Conservation (phyloP, 345 rosid species). For the Sapria himalayana region DNA sequence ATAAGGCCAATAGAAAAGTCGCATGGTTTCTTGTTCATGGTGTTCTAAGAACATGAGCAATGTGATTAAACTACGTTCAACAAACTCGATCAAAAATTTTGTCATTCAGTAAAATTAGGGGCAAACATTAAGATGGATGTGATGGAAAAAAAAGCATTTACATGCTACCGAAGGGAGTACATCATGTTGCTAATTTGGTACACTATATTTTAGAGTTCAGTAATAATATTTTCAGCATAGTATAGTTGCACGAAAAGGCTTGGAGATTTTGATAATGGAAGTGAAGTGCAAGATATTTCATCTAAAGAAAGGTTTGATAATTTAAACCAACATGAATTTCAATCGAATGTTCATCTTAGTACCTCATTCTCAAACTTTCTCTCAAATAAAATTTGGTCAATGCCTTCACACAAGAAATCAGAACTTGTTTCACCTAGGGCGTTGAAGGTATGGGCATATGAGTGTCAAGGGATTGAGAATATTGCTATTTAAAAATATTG, state of each 20-base stretch:
- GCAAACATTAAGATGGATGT: neutral
- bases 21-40: too few species aligned
- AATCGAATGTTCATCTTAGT: too few species aligned
- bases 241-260: neutral
- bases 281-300: neutral
- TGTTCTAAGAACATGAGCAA: too few species aligned
- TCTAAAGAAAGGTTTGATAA: neutral
- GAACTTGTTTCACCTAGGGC: too few species aligned
- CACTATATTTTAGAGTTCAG: neutral
- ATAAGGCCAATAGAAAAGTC: too few species aligned
- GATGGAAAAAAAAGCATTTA: neutral
- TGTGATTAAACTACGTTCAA: too few species aligned
- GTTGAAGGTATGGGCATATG: neutral
- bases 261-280: neutral
- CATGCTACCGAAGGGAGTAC: neutral
- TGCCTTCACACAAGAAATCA: too few species aligned
- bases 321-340: neutral
- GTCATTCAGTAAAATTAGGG: too few species aligned
- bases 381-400: neutral
- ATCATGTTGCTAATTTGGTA: neutral
- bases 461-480: neutral
- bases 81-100: too few species aligned
- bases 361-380: too few species aligned
- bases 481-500: neutral
- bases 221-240: conserved; percentile 4